These are phyloP conservation scores for Mortierella sp. DNA, from an alignment of 371 early-diverging fungal species.

Conservation along the genomic window DNA sequence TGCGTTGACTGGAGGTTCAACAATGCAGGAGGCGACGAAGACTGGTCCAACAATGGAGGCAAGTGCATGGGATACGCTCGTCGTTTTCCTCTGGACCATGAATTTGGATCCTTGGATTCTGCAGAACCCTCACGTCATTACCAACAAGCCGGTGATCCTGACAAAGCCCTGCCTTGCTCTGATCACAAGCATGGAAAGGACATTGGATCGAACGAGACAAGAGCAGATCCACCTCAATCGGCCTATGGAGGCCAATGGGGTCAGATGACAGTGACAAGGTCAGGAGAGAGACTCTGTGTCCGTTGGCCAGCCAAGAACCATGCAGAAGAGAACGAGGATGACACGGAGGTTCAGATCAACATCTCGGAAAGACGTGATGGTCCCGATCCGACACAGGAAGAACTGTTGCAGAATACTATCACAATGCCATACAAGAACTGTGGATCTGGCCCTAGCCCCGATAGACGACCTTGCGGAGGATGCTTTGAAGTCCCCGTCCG, in stretches of 20 bases:
- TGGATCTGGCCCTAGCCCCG: slow-evolving; percentile 3
- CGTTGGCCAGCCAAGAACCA: slow-evolving; percentile 64
- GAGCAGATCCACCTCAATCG: slow-evolving; percentile 24
- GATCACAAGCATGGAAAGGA: slow-evolving; percentile 12
- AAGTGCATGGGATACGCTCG: too few species aligned
- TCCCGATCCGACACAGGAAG: slow-evolving; percentile 21
- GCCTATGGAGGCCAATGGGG: slow-evolving; percentile 31
- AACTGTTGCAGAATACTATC: slow-evolving; percentile 9
- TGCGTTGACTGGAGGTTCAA: slow-evolving; percentile 53
- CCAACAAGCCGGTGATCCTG: slow-evolving; percentile 17
- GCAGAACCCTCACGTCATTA: slow-evolving; percentile 28
- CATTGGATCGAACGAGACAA: slow-evolving; percentile 24
- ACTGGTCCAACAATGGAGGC: too few species aligned
- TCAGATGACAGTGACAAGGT: slow-evolving; percentile 55
- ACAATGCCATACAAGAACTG: slow-evolving; percentile 42
- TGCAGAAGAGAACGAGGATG: slow-evolving; percentile 18
- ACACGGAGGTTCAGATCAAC: slow-evolving; percentile 26
- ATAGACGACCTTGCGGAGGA: slow-evolving; percentile 41
- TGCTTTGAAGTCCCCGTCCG: slow-evolving; percentile 24
- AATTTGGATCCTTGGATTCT: slow-evolving; percentile 30
- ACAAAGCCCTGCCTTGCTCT: slow-evolving; percentile 24
- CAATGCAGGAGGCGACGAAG: slow-evolving; percentile 34
- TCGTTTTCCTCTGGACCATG: too few species aligned
- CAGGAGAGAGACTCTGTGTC: slow-evolving; percentile 64
- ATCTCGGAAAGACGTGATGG: background rate